Evolutionary conservation across 305 asterid genomes (phyloP), one percentile per base, ranked within the genome.

Genomic region (Fraxinus ornus): DNA sequence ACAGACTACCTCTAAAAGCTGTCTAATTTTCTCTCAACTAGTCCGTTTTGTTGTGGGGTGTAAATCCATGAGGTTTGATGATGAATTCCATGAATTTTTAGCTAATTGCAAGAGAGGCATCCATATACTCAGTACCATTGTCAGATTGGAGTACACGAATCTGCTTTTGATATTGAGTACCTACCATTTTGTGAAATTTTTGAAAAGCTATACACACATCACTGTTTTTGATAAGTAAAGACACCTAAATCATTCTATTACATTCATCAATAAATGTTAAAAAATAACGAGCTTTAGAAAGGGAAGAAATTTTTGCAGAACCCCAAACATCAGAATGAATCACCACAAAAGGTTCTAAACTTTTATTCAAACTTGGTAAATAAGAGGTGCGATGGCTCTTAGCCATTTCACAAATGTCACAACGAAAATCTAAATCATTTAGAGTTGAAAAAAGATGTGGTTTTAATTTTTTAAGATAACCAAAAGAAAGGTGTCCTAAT

Each of bases 401-500:
- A 37, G 44, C 44, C 44, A 7, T 37, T 8, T 22, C 82, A 64
- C 76, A 79, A 79, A 62, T 36, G 41, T 57, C 22, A 57, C 74
- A 55, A 15, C 17, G 12, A 78, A 30, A 78, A 26, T 15, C 41
- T 41, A 15, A 39, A 7, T 44, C 79, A 39, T 17, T 76, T 7
- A 52, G 22, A 17, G 1, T 47, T 2, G n/a, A n/a, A 78, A 79
- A 79, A n/a, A 66, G 13, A 24, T 37, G 13, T 2, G 66, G 44
- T 3, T 66, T n/a, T 22, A 79, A 79, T 21, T 66, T 64, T 10
- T 13, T 66, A 22, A 37, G 28, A 39, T 79, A 79, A 5, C 68
- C 24, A 41, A 79, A 79, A 12, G 82, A 79, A 24, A 79, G 8
- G n/a, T 79, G 77, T 13, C 44, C 37, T 19, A 81, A 33, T 28